Evolutionary conservation across 208 protist species (phyloP), one percentile per base, ranked within the genome.

Genomic region (Kentomonas sorsogonicus): DNA sequence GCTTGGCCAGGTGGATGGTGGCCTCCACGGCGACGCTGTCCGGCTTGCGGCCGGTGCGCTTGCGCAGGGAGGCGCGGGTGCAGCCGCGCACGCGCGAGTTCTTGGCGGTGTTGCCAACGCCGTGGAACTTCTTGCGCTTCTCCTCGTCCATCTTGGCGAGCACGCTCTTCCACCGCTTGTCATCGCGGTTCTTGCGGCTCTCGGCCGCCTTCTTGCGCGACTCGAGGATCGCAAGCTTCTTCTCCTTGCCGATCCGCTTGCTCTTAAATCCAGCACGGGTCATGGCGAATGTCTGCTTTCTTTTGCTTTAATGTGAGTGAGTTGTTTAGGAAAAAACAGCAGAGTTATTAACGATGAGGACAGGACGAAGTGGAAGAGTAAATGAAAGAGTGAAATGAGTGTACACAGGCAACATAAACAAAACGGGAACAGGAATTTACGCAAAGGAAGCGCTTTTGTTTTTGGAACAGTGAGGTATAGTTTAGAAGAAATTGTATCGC

Each of bases 1-100:
- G 77, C 91, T 98, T 98, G 78, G 98, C 89, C 50, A 99, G 79
- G 88, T 98, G 94, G 74, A 99, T 97, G 63, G 97, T 99, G 72
- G 95, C 95, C 79, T 99, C 97, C 60, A 97, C 83, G 39, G 88
- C 83, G 45, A 98, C 73, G 55, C 82, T 74, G 57, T 96, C 82
- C 25, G 79, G 69, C 75, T 88, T 93, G 77, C 86, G 86, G 64
- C 79, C 86, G 30, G 73, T 83, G 68, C 69, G 75, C 74, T 93
- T 87, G 74, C 76, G 79, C 54, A 93, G 79, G 23, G 86, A 87
- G 38, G 79, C 76, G 63, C 86, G 81, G 56, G 86, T 93, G 58
- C 63, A 63, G 51, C 86, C 86, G 66, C 86, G 86, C 50, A 88
- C 82, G 53, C 86, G 86, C 30, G 82, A 90, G 81, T 89, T 83